These are phyloP conservation scores for Ogataea ramenticola DNA, from an alignment of 805 yeast genomes.

Conservation along the genomic window DNA sequence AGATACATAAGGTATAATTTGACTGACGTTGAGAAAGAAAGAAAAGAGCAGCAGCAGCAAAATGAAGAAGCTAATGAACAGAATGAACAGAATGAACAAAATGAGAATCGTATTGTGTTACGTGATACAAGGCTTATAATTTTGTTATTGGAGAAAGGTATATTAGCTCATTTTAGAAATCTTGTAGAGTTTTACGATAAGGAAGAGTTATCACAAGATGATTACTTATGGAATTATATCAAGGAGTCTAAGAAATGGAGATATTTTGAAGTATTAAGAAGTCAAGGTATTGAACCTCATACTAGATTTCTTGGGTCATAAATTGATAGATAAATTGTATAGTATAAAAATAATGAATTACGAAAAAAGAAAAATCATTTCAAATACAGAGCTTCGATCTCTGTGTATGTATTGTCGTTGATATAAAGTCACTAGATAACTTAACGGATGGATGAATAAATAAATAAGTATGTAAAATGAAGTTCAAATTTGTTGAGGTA, in stretches of 20 bases:
- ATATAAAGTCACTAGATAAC: not conserved
- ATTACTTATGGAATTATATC: slow-evolving; percentile 14
- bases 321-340: not conserved
- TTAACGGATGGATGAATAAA: not conserved
- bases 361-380: not conserved
- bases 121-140: not conserved
- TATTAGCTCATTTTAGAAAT: not conserved
- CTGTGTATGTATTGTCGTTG: too few relatives aligned
- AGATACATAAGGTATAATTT: not conserved
- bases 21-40: not conserved
- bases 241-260: slow-evolving; percentile 10
- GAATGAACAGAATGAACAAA: too few relatives aligned
- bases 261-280: slow-evolving; percentile 7
- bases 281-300: slow-evolving; percentile 10
- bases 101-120: not conserved
- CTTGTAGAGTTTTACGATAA: not conserved
- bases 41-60: not conserved
- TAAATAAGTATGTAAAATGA: not conserved
- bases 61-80: too few relatives aligned
- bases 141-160: not conserved
- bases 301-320: slow-evolving; percentile 3
- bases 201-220: slow-evolving; percentile 7
- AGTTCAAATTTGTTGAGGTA: not conserved
- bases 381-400: not conserved
- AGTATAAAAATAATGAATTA: not conserved